A percentile compares a stretch with the other conserved stretches of the same genome.
Evolutionary conservation across 139 green algal genomes (phyloP).

Genomic region (Choricystis sp.): DNA sequence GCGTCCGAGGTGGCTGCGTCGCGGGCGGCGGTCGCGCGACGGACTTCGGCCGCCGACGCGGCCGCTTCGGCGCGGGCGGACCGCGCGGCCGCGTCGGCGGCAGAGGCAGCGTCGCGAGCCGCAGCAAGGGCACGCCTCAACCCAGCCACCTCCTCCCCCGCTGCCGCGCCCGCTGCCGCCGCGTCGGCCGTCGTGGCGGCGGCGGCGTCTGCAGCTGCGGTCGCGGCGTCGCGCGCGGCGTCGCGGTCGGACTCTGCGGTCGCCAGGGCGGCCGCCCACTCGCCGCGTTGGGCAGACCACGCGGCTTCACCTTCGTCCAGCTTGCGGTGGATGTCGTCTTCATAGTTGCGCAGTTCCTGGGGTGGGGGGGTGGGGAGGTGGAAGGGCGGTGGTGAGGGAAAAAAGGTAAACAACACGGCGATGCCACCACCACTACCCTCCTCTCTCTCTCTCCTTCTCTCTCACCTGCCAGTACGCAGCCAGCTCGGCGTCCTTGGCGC

Average conservation of each 20-base stretch:
- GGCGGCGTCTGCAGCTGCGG: neutral
- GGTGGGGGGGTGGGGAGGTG: neutral
- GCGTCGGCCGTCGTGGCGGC: neutral
- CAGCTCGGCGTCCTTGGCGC: neutral
- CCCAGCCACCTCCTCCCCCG: neutral
- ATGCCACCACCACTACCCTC: no score
- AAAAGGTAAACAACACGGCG: no score
- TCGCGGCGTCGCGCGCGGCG: no score
- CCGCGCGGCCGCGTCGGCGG: neutral
- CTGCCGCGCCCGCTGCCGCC: no score
- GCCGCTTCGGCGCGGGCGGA: neutral
- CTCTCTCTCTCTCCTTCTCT: neutral
- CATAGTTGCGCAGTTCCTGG: neutral
- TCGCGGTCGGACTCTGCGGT: neutral
- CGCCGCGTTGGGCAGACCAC: neutral
- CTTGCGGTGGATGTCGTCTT: neutral
- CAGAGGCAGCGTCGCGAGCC: neutral
- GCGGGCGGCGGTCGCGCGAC: no score
- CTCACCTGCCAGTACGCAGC: neutral
- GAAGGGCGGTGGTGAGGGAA: neutral
- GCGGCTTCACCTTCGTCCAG: neutral
- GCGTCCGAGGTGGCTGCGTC: neutral
- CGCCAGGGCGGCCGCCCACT: neutral
- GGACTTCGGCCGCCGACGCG: neutral
- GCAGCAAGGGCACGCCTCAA: no score